Conservation (phyloP, 306 rosid genomes). For the Malus fusca region DNA sequence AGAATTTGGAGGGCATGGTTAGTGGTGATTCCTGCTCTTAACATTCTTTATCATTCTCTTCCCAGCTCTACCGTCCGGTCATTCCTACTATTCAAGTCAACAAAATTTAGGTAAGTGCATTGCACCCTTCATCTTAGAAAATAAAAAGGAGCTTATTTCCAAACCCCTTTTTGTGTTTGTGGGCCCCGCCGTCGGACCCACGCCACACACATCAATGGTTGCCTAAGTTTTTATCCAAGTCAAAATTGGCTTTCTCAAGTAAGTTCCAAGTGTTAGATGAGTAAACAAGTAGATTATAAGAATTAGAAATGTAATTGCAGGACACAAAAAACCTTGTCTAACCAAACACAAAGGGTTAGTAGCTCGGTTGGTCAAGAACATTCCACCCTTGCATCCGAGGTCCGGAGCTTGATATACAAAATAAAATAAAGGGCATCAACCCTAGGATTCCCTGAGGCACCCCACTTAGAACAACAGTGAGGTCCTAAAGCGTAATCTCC, state of each 20-base stretch:
- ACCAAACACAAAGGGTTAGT: not conserved
- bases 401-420: not conserved
- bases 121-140: not conserved
- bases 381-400: too few species aligned
- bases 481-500: constrained; percentile 9
- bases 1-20: not conserved
- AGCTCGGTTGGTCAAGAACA: not conserved
- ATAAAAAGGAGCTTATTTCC: not conserved
- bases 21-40: not conserved
- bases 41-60: not conserved
- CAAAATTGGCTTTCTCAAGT: not conserved
- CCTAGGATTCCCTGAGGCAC: constrained; percentile 47
- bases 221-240: not conserved
- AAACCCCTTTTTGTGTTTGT: not conserved
- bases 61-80: not conserved
- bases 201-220: not conserved
- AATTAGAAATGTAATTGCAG: not conserved
- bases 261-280: not conserved
- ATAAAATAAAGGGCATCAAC: not conserved
- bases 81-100: constrained; percentile 4
- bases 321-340: not conserved
- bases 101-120: not conserved
- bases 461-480: constrained; percentile 16
- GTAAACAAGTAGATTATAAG: too few species aligned
- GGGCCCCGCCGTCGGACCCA: not conserved